Evolutionary conservation across 2,329 filamentous ascomycete species (phyloP).

Genomic region (Paraphoma sp.): DNA sequence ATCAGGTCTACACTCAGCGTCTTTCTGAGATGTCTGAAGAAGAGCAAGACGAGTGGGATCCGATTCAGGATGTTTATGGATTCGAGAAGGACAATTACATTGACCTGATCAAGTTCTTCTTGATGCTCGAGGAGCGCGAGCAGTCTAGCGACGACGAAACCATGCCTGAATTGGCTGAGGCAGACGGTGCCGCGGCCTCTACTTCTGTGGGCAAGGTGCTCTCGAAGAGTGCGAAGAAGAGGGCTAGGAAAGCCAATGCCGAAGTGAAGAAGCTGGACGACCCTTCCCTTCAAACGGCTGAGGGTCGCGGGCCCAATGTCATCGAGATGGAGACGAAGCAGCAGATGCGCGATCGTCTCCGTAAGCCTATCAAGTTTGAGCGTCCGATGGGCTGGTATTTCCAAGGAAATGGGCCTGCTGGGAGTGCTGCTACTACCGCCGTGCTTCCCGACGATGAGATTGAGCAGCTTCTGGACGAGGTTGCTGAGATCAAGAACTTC

Average conservation of each 20-base stretch:
- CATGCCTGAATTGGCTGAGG: background rate
- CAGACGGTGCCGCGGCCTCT: background rate
- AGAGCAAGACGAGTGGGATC: conserved; percentile 54
- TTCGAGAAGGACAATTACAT: conserved; percentile 54
- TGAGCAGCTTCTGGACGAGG: conserved; percentile 51
- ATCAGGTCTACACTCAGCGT: conserved; percentile 52
- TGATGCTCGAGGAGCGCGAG: conserved; percentile 49
- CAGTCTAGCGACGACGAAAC: conserved; percentile 1
- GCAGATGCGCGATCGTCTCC: conserved; percentile 50
- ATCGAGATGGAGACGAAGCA: conserved; percentile 53
- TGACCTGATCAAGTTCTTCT: conserved; percentile 54
- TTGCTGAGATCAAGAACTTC: conserved; percentile 58
- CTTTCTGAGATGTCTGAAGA: conserved; percentile 47
- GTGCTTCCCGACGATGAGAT: conserved; percentile 54
- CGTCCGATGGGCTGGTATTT: conserved; percentile 42
- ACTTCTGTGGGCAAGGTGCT: conserved; percentile 17
- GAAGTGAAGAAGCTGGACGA: conserved; percentile 25
- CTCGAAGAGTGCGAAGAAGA: conserved; percentile 43
- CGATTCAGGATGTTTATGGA: conserved; percentile 56
- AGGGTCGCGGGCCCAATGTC: conserved; percentile 40
- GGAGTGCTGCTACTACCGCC: conserved; percentile 42
- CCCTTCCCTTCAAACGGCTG: conserved; percentile 17
- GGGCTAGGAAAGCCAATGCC: conserved; percentile 36
- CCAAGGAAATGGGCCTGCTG: conserved; percentile 39
- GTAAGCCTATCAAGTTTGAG: conserved; percentile 49